A percentile compares a stretch with the other conserved stretches of the same genome.
These are phyloP conservation scores for Phyllosticta citrichinensis DNA, from an alignment of 2,329 filamentous ascomycete species.

Conservation along the genomic window DNA sequence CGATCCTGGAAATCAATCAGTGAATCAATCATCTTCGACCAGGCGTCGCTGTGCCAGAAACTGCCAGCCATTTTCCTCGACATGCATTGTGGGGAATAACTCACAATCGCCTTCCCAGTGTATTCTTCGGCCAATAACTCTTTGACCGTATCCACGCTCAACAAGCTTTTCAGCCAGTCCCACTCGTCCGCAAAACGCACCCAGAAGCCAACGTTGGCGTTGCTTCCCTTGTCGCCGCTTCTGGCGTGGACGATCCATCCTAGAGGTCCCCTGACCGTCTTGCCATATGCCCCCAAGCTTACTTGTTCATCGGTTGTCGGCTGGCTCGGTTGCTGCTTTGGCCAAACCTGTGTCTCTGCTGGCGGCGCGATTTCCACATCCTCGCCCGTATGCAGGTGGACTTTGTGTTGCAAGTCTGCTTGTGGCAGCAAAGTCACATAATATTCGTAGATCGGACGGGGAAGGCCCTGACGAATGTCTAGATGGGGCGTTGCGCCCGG, in stretches of 20 bases:
- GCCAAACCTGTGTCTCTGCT: constrained; percentile 20
- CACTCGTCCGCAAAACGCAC: constrained; percentile 25
- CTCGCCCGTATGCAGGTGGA: constrained; percentile 21
- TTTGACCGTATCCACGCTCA: constrained; percentile 20
- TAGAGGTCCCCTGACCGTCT: constrained; percentile 26
- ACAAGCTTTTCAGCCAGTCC: constrained; percentile 21
- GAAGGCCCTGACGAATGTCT: constrained; percentile 30
- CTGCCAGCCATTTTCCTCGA: too few relatives aligned
- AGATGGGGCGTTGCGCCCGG: constrained; percentile 34
- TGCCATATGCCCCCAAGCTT: constrained; percentile 22
- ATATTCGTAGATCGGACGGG: constrained; percentile 32
- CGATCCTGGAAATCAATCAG: constrained; percentile 17
- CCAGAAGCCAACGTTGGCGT: constrained; percentile 29
- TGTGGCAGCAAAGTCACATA: constrained; percentile 29
- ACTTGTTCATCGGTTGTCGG: constrained; percentile 1
- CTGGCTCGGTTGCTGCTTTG: constrained; percentile 26
- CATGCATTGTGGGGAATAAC: neutral
- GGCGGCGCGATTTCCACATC: constrained; percentile 25
- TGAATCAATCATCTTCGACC: neutral
- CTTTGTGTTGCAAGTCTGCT: constrained; percentile 16
- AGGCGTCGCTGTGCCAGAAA: too few relatives aligned
- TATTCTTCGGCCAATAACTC: constrained; percentile 21
- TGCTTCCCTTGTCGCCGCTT: constrained; percentile 27
- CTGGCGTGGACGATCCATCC: constrained; percentile 27
- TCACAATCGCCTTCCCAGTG: constrained; percentile 15